A percentile compares a stretch with the other conserved stretches of the same genome.
These are phyloP conservation scores for Micromonas commoda DNA, from an alignment of 139 green algal species.

Conservation along the genomic window DNA sequence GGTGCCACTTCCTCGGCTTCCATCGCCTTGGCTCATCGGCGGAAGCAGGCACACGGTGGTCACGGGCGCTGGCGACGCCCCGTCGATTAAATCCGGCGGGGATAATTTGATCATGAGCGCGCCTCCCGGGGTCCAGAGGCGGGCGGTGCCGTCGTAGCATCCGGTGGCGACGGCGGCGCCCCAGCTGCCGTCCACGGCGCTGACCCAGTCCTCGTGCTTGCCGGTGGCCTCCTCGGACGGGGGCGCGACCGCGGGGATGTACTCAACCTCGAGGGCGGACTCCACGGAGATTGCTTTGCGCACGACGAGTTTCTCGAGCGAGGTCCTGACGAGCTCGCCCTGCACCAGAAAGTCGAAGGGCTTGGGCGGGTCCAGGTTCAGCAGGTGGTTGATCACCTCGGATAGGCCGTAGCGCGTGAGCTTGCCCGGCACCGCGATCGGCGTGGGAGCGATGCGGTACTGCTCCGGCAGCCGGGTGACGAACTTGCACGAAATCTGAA, in stretches of 20 bases:
- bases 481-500: slow-evolving; percentile 73
- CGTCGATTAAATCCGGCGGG: no score
- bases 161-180: slow-evolving; percentile 27
- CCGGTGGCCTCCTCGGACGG: slow-evolving; percentile 51
- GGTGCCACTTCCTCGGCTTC: no score
- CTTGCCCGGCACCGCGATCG: slow-evolving; percentile 73
- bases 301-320: slow-evolving; percentile 68
- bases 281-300: slow-evolving; percentile 71
- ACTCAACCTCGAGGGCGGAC: slow-evolving; percentile 76
- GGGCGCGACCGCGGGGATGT: slow-evolving; percentile 77
- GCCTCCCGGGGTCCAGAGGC: slow-evolving; percentile 3
- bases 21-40: neutral
- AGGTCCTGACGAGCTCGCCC: slow-evolving; percentile 72
- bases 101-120: neutral
- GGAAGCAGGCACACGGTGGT: slow-evolving; percentile 8
- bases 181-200: slow-evolving; percentile 42
- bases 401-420: slow-evolving; percentile 88
- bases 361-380: slow-evolving; percentile 61
- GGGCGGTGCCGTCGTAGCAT: slow-evolving; percentile 26
- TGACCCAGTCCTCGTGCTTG: slow-evolving; percentile 75
- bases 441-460: slow-evolving; percentile 56
- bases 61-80: neutral
- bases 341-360: slow-evolving; percentile 93
- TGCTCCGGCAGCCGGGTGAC: slow-evolving; percentile 67
- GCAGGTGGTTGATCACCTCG: slow-evolving; percentile 92